Base-by-base conservation (phyloP, 2,329 filamentous ascomycete species). In the Aspergillus transmontanensis region DNA sequence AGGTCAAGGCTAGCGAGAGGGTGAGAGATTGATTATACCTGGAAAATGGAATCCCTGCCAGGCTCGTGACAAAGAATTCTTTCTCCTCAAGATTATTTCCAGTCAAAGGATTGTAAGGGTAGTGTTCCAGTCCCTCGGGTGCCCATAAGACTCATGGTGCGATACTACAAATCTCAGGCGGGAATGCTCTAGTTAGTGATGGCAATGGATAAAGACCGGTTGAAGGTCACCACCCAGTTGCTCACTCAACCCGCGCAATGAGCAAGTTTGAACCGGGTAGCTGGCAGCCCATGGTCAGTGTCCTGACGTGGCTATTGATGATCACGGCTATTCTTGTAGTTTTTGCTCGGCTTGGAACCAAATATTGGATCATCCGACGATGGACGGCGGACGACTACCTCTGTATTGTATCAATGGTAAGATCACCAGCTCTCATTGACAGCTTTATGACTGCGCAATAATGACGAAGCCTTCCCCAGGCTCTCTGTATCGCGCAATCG, bases 281-380 rank as follows among this genome's bases (percentile, higher is more conserved):
- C n/a, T 54, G 57, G 57, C 53, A 64, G 6, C 68, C 73, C 6
- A 56, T 68, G 2, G 59, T 74, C 60, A 71, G 69, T 34, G 63
- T 75, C 19, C 10, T 71, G 21, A 68, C 70, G 21, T 74, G 69
- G 72, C 72, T 73, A 41, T 58, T 75, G 50, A 61, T 75, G 53
- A 69, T 71, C 6, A 67, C 72, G 7, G 59, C 66, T 9, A 64
- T 71, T 41, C 51, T 73, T 21, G 67, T 69, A 21, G 68, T 72
- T 4, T 59, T 69, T 12, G 65, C 70, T 36, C 66, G 72, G 3
- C 45, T 75, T 2, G 68, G 70, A 9, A 69, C 68, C 5, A 75
- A 73, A 57, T 60, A 66, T n/a, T 69, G 67, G 45, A 68, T 73
- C 21, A 68, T 67, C 56, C 67, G 69, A 34, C 68, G 65, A 32